These are phyloP conservation scores for Otatea glauca DNA, from an alignment of 176 grass and related monocot species.

Conservation along the genomic window DNA sequence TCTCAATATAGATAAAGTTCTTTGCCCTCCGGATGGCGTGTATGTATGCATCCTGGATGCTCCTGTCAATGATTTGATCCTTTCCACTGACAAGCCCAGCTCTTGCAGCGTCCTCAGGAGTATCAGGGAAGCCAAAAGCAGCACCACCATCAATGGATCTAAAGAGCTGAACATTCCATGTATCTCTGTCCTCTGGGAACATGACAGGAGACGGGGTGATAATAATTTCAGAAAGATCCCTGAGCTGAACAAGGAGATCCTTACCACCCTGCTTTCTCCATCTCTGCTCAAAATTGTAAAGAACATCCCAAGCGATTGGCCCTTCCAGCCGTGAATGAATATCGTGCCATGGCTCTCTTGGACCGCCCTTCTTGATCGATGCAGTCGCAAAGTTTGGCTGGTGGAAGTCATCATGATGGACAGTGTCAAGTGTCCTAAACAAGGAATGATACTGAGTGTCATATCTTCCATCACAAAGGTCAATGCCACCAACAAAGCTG, in stretches of 20 bases:
- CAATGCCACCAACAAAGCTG: constrained; percentile 68
- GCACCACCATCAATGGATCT: constrained; percentile 89
- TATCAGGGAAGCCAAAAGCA: constrained; percentile 78
- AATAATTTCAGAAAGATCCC: constrained; percentile 65
- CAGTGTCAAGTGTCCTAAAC: constrained; percentile 63
- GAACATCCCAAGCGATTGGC: constrained; percentile 69
- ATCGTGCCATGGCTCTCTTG: constrained; percentile 78
- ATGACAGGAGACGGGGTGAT: constrained; percentile 62
- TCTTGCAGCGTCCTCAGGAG: constrained; percentile 62
- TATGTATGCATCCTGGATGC: constrained; percentile 89
- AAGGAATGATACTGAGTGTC: constrained; percentile 67
- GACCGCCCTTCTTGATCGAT: constrained; percentile 60
- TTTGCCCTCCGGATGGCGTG: constrained; percentile 77
- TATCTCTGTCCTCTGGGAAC: constrained; percentile 74
- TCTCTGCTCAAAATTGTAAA: constrained; percentile 78
- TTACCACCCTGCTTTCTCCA: constrained; percentile 76
- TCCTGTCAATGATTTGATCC: constrained; percentile 87
- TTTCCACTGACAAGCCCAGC: constrained; percentile 83
- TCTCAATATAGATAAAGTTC: constrained; percentile 94
- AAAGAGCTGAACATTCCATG: constrained; percentile 88
- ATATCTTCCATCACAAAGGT: constrained; percentile 73
- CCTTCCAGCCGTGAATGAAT: constrained; percentile 67
- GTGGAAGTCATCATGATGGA: constrained; percentile 70
- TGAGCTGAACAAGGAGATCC: constrained; percentile 58
- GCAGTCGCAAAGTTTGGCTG: constrained; percentile 60